Conservation (phyloP, 805 yeast genomes). For the Metschnikowia vanudenii region DNA sequence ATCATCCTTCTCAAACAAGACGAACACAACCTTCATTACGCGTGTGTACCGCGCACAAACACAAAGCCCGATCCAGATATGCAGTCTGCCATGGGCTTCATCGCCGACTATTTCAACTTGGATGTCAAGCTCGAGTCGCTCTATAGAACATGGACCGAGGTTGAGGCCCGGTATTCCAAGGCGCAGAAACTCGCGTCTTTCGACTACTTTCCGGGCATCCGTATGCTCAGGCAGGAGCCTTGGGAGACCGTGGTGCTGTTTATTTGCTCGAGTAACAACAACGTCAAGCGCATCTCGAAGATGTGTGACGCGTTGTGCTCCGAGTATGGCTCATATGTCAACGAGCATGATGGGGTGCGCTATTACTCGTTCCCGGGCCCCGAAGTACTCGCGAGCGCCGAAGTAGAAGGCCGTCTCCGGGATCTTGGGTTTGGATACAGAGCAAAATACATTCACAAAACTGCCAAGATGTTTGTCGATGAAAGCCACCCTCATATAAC, state of each 20-base stretch:
- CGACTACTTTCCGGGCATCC: constrained; percentile 57
- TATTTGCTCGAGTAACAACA: constrained; percentile 94
- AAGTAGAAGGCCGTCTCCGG: constrained; percentile 43
- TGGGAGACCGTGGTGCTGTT: constrained; percentile 93
- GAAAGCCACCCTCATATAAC: constrained; percentile 37
- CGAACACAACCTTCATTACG: constrained; percentile 47
- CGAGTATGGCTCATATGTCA: constrained; percentile 64
- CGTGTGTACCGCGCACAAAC: constrained; percentile 31
- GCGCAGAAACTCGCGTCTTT: constrained; percentile 33
- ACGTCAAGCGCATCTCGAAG: constrained; percentile 86
- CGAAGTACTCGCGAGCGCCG: constrained; percentile 36
- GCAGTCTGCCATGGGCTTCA: constrained; percentile 39
- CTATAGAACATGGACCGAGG: constrained; percentile 59
- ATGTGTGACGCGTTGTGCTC: constrained; percentile 82
- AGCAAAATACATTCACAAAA: constrained; percentile 80
- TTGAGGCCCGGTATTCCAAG: constrained; percentile 49
- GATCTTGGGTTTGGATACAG: constrained; percentile 81
- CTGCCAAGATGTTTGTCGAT: constrained; percentile 57
- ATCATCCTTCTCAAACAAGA: constrained; percentile 68
- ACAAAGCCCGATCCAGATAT: constrained; percentile 6
- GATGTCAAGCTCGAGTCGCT: constrained; percentile 52
- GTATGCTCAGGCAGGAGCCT: constrained; percentile 91
- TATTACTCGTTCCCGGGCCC: constrained; percentile 79
- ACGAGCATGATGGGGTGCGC: constrained; percentile 48
- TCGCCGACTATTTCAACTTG: constrained; percentile 71